Base-by-base conservation (phyloP, 371 early-diverging fungal species). In the Mortierella sp. region DNA sequence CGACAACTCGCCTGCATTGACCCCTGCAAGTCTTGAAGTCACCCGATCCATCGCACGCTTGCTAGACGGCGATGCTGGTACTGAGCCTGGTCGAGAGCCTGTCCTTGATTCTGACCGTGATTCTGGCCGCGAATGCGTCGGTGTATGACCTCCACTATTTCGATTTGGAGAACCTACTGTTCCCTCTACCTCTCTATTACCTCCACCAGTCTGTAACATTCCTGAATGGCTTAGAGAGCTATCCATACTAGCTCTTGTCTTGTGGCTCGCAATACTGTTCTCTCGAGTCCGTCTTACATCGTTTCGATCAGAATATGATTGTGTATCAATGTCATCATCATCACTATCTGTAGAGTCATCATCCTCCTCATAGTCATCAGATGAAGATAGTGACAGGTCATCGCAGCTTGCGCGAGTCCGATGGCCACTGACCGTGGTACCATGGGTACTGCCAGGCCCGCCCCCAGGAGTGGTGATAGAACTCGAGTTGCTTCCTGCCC, bases 261-360 rank as follows among this genome's bases (percentile, higher is more conserved):
- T n/a, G 14, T 68, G 49, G 54, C 68, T 45, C 45, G 62, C 73
- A 64, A 72, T 54, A 22, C 83, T 76, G 45, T 68, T 66, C 61
- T 76, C 73, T 11, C 77, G 66, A 3, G 70, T 70, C 28, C 70
- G 59, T n/a, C 37, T 57, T 3, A 40, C 64, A 35, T 63, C 65
- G 22, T 64, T 59, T n/a, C 63, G 68, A 40, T 55, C 49, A 14
- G 59, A n/a, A 26, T 57, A 58, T 18, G n/a, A 43, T 10, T 54
- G 54, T 12, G 40, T 35, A 18, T 40, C 60, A 28, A 59, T 64
- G 39, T 68, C 68, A 40, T 76, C 83, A 28, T 76, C 81, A n/a
- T 75, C 83, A 35, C 83, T 81, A 39, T 76, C 83, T 1, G 77
- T 81, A 62, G 83, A 76, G 62, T 80, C 72, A 32, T 77, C 77